Evolutionary conservation across 2,329 filamentous ascomycete species (phyloP), one percentile per base, ranked within the genome.

Genomic region (Colletotrichum caudatum): DNA sequence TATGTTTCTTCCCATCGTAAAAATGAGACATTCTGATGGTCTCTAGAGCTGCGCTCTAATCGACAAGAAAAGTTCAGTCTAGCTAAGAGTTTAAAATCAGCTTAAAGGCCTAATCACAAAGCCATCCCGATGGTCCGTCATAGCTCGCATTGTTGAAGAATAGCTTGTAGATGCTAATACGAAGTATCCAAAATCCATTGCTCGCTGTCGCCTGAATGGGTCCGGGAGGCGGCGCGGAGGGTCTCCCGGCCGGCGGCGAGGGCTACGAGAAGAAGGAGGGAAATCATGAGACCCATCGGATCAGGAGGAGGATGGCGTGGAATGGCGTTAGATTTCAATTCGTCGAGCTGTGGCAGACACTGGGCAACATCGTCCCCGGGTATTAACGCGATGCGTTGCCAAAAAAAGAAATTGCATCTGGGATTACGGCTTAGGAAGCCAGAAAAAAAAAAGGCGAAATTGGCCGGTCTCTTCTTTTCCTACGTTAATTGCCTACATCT

Each of bases 401-500:
- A 53, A 58, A 58, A 58, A 54, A 35, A 41, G 44, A 29, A 29
- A 29, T 29, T 29, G 51, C 39, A 57, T 37, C 60, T 29, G 26
- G 39, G 23, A 33, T 39, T 60, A 69, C 51, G 35, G 11, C 3
- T 18, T 1, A 11, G 14, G 56, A 58, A 12, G 14, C n/a, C n/a
- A n/a, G n/a, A n/a, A n/a, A n/a, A n/a, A n/a, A n/a, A 9, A 16
- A 14, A 23, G 56, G 8, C n/a, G 37, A 26, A 16, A 14, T 23
- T 5, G 56, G n/a, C 14, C 7, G 4, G 0, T 16, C 9, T 57
- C 12, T 20, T 8, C 6, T 7, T 9, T 16, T 29, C 1, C 37
- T 26, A 4, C n/a, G 7, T 23, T 23, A n/a, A n/a, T 5, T 29
- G 5, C 26, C 33, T 39, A 26, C 50, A 64, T 33, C 2, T 14